Evolutionary conservation across 192 early-diverging fungal species (phyloP), one percentile per base, ranked within the genome.

Genomic region (Allomyces macrogynus): DNA sequence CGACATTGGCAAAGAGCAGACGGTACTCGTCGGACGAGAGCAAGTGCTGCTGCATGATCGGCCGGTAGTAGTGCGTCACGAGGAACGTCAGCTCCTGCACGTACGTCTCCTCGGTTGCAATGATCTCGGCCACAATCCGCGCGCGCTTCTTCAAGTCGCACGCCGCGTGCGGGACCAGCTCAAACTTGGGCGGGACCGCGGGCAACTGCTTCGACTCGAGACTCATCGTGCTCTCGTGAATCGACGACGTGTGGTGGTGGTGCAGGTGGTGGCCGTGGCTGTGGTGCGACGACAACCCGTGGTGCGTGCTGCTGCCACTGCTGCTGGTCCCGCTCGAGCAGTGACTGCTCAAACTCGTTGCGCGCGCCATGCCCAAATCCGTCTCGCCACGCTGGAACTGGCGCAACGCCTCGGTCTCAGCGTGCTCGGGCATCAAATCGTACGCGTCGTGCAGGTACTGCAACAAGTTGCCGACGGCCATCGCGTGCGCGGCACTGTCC

Each of bases 91-190:
- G 71, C 24, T 87, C 84, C 49, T 87, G 78, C 11, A 95, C 90
- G 70, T 95, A 95, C 1, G 89, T 91, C 44, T 80, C 71, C 75
- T 95, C 92, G 3, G 92, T 91, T 62, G 84, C 75, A 25, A 92
- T 68, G 27, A 95, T 82, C 76, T 95, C 92, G 9, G 77, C 80
- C 12, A 88, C 77, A 11, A 94, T 85, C 60, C 80, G 76, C 66
- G 76, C 70, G 22, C 89, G 73, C 69, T 83, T 75, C 27, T 67
- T 61, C 12, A 68, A 67, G 44, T 75, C 69, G 0, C 73, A 69
- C 49, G 24, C 66, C 67, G 32, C 32, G 32, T 40, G 32, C 32
- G 32, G 32, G 0, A 40, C 32, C 32, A 40, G 32, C 32, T 40
- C 32, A 40, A 40, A 7, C 32, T 40, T 40, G 32, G 32, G 32